A percentile compares a stretch with the other conserved stretches of the same genome.
phyloP scores from a whole-genome alignment of 192 early-diverging fungal genomes.

The Rhizoclosmatium sp. region DNA sequence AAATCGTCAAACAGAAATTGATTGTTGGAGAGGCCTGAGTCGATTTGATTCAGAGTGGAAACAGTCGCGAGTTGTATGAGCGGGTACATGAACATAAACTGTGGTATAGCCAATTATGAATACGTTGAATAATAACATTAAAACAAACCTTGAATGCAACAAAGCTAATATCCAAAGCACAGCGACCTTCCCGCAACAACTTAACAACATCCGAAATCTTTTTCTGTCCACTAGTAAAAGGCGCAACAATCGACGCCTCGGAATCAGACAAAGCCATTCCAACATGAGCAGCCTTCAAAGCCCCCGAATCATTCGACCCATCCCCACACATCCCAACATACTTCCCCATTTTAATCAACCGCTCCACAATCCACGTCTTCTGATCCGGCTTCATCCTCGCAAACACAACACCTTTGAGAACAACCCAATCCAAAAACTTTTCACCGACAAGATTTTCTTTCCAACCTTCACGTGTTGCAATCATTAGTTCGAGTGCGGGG shows the following conservation, averaged over 20 bases:
- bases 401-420: conserved; percentile 74
- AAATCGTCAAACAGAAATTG: conserved; percentile 64
- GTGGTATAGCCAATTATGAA: background rate
- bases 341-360: conserved; percentile 73
- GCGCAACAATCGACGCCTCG: conserved; percentile 89
- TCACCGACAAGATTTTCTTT: conserved; percentile 37
- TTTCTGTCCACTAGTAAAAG: conserved; percentile 74
- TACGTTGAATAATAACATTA: background rate
- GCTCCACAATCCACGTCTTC: conserved; percentile 75
- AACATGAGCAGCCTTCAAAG: conserved; percentile 84
- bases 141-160: conserved; percentile 73
- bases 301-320: conserved; percentile 86
- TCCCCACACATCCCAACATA: conserved; percentile 90
- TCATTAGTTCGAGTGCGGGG: conserved; percentile 67
- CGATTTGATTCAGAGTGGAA: conserved; percentile 51
- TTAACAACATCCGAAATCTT: conserved; percentile 61
- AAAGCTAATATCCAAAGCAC: conserved; percentile 80
- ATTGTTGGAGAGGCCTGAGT: conserved; percentile 55
- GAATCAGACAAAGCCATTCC: conserved; percentile 82
- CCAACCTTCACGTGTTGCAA: conserved; percentile 40
- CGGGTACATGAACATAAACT: conserved; percentile 65
- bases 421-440: conserved; percentile 52
- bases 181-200: conserved; percentile 77
- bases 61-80: conserved; percentile 53
- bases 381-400: conserved; percentile 80